Percentiles rank a stretch among this genome's conserved stretches.
These are phyloP conservation scores for Aspergillus quadricinctus DNA, from an alignment of 2,329 filamentous ascomycete genomes.

Conservation along the genomic window DNA sequence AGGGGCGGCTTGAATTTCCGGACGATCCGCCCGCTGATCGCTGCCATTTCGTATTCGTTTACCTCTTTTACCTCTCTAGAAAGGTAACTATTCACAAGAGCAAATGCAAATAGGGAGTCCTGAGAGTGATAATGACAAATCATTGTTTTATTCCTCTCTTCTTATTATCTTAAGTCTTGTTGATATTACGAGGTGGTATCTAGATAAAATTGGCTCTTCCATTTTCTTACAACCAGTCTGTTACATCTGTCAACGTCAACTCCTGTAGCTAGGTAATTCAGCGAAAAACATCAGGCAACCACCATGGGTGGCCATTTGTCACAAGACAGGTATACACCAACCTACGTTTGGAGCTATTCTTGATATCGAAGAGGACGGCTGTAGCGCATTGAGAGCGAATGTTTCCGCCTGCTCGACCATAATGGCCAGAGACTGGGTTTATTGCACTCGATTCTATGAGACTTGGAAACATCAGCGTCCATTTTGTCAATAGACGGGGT, in stretches of 20 bases:
- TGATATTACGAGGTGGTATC: not conserved
- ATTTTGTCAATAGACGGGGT: not conserved
- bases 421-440: not conserved
- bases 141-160: not conserved
- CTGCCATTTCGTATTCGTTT: constrained; percentile 10
- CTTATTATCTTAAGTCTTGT: not conserved
- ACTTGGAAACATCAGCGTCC: not conserved
- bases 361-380: not conserved
- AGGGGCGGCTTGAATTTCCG: constrained; percentile 16
- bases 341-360: not conserved
- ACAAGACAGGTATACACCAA: not conserved
- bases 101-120: not conserved
- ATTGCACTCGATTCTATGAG: not conserved
- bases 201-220: not conserved
- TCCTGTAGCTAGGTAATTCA: not conserved
- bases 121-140: not conserved
- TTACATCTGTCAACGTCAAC: too few relatives aligned
- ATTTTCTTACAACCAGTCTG: not conserved
- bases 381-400: not conserved
- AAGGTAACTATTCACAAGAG: not conserved
- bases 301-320: not conserved
- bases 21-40: constrained; percentile 22
- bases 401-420: not conserved
- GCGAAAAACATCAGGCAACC: not conserved
- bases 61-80: too few relatives aligned